phyloP scores from a whole-genome alignment of 306 rosid genomes.

The Trifolium fragiferum region DNA sequence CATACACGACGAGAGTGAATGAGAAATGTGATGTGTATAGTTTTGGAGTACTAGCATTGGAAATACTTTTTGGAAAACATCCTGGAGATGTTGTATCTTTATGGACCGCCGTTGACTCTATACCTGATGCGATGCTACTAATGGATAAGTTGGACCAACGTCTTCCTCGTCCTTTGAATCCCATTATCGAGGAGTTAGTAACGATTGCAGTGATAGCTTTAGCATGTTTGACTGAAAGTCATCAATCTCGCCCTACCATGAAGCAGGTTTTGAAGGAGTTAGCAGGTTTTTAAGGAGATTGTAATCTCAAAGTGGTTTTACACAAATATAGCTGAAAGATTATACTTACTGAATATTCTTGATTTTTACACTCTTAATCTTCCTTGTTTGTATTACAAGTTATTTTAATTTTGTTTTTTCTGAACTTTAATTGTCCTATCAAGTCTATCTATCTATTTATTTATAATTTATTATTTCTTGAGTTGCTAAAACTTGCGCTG shows the following conservation, averaged over 20 bases:
- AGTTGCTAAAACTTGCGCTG: too few species aligned
- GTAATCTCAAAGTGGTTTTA: neutral
- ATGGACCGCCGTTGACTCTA: neutral
- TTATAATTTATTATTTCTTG: too few species aligned
- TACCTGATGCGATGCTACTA: neutral
- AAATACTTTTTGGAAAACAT: conserved; percentile 14
- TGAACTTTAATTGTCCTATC: too few species aligned
- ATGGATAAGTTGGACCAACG: neutral
- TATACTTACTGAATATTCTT: neutral
- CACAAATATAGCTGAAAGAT: neutral
- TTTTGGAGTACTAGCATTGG: neutral
- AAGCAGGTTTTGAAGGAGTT: neutral
- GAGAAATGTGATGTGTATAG: conserved; percentile 8
- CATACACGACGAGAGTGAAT: neutral
- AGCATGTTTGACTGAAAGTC: conserved; percentile 18
- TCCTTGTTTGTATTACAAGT: neutral
- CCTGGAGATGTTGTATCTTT: neutral
- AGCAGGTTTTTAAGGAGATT: neutral
- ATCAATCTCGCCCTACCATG: conserved; percentile 30
- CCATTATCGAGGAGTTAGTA: neutral
- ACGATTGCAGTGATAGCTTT: neutral
- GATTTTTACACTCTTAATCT: neutral
- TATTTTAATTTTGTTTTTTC: too few species aligned
- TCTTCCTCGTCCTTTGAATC: neutral
- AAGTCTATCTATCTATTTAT: too few species aligned